Evolutionary conservation across 768 basidiomycete genomes (phyloP).

Genomic region (Rhizopogon vinicolor): DNA sequence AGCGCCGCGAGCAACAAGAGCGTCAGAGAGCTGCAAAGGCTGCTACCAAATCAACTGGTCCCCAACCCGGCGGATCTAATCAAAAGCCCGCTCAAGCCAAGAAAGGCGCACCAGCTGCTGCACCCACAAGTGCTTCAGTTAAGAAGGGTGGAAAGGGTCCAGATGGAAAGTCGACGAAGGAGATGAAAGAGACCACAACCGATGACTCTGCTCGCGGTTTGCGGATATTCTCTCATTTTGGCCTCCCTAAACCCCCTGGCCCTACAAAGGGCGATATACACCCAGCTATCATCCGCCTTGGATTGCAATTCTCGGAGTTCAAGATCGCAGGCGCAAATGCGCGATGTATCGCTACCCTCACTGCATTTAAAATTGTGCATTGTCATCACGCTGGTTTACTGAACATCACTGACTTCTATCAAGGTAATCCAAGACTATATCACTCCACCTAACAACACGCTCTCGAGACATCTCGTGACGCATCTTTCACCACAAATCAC

Average conservation of each 20-base stretch:
- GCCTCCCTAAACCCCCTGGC: constrained; percentile 53
- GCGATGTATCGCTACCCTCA: constrained; percentile 87
- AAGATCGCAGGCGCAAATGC: constrained; percentile 94
- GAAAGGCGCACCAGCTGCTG: constrained; percentile 8
- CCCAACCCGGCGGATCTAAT: constrained; percentile 11
- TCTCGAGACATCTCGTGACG: constrained; percentile 88
- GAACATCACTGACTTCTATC: background rate
- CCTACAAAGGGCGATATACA: constrained; percentile 82
- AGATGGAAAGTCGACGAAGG: constrained; percentile 16
- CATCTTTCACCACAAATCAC: constrained; percentile 92
- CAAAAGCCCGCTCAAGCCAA: constrained; percentile 28
- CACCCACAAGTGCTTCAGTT: constrained; percentile 12
- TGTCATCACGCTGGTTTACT: background rate
- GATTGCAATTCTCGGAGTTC: constrained; percentile 88
- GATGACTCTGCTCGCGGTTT: constrained; percentile 52
- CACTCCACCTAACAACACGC: constrained; percentile 81
- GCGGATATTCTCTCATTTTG: constrained; percentile 85
- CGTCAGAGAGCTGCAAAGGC: constrained; percentile 77
- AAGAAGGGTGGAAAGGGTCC: constrained; percentile 22
- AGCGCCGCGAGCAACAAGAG: constrained; percentile 76
- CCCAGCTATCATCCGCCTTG: constrained; percentile 81
- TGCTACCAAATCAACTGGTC: constrained; percentile 33
- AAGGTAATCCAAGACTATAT: constrained; percentile 90
- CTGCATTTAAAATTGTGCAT: constrained; percentile 86
- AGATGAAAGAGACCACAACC: constrained; percentile 16